Evolutionary conservation across 208 protist species (phyloP).

Genomic region (Trypanosoma cruzi): DNA sequence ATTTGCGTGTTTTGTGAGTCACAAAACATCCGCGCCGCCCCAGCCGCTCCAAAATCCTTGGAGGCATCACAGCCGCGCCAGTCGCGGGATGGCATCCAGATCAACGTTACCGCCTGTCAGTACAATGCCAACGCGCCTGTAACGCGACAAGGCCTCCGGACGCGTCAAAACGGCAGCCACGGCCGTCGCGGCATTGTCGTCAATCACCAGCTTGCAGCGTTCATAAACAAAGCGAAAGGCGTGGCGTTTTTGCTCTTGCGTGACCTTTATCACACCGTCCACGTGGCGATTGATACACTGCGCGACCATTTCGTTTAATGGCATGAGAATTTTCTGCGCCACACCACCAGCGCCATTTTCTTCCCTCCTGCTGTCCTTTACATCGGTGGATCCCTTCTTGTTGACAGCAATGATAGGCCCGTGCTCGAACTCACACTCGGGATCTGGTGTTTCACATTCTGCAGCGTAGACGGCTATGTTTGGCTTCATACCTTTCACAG

Average conservation of each 20-base stretch:
- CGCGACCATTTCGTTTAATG: conserved; percentile 26
- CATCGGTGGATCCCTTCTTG: background rate
- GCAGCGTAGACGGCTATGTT: conserved; percentile 88
- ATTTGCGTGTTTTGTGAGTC: conserved; percentile 13
- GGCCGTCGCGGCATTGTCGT: conserved; percentile 69
- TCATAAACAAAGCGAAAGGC: conserved; percentile 82
- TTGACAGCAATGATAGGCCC: conserved; percentile 1
- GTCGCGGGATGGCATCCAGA: conserved; percentile 34
- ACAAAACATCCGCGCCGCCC: too few species aligned
- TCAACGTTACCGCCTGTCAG: conserved; percentile 66
- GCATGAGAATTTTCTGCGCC: conserved; percentile 10
- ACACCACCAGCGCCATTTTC: background rate
- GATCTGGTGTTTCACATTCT: conserved; percentile 44
- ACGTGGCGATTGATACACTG: conserved; percentile 55
- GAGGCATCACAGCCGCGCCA: conserved; percentile 15
- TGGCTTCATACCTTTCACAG: conserved; percentile 90
- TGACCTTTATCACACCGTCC: conserved; percentile 64
- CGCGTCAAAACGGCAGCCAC: conserved; percentile 62
- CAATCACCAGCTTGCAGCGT: conserved; percentile 80
- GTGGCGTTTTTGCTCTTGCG: conserved; percentile 48
- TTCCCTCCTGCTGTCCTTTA: background rate
- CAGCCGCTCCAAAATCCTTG: background rate
- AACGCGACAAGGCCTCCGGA: conserved; percentile 37
- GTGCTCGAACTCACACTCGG: conserved; percentile 12
- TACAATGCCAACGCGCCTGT: conserved; percentile 51